Conservation (phyloP, 768 basidiomycete genomes). For the Russula sp. region DNA sequence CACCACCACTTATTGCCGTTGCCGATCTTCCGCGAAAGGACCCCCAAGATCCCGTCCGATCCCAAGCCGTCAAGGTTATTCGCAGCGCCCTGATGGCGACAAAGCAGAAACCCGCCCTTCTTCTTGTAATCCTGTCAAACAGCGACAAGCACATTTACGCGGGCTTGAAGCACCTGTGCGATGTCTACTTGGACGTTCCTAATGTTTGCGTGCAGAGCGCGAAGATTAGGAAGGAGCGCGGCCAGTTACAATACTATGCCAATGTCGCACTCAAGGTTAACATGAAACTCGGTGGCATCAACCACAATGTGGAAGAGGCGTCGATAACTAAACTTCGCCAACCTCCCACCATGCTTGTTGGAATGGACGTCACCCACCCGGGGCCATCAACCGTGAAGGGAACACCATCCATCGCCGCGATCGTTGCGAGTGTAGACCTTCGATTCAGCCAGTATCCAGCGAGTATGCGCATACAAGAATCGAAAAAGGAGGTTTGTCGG, state of each 20-base stretch:
- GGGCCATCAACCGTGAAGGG: conserved; percentile 63
- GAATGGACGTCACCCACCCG: conserved; percentile 74
- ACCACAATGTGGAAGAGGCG: conserved; percentile 45
- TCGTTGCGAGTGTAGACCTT: conserved; percentile 49
- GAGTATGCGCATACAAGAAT: conserved; percentile 48
- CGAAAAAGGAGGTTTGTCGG: conserved; percentile 65
- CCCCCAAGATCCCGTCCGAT: conserved; percentile 54
- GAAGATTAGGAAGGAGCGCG: conserved; percentile 68
- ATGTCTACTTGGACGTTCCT: conserved; percentile 47
- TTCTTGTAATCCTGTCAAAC: conserved; percentile 49
- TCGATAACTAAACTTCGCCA: conserved; percentile 41
- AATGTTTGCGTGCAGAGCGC: conserved; percentile 72
- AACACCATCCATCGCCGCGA: conserved; percentile 54
- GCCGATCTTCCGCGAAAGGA: conserved; percentile 52
- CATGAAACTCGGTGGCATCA: conserved; percentile 54
- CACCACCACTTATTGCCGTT: conserved; percentile 40
- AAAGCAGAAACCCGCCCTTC: conserved; percentile 43
- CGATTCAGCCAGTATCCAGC: conserved; percentile 51
- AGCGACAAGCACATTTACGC: conserved; percentile 50
- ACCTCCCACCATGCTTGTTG: conserved; percentile 51
- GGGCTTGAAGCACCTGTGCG: conserved; percentile 52
- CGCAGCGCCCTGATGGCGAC: conserved; percentile 40
- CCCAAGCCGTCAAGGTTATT: conserved; percentile 48
- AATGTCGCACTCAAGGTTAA: conserved; percentile 57
- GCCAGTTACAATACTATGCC: conserved; percentile 51